Conservation (phyloP, 768 basidiomycete species). For the Pleurotus ostreatus region DNA sequence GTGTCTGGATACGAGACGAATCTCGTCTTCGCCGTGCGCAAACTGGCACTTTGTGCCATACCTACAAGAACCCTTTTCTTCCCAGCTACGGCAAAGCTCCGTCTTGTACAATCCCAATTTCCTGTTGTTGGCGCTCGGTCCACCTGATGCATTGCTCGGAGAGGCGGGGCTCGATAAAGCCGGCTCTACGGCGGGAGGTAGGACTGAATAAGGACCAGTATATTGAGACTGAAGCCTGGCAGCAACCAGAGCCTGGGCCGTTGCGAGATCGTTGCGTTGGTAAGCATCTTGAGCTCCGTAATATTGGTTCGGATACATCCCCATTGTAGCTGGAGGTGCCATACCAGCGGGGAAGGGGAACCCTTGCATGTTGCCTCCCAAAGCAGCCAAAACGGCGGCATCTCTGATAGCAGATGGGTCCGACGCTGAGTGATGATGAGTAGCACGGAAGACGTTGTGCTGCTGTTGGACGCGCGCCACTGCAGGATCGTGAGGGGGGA, state of each 20-base stretch:
- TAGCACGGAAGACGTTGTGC: constrained; percentile 66
- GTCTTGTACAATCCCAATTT: constrained; percentile 92
- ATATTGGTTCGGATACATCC: constrained; percentile 70
- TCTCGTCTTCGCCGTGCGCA: constrained; percentile 87
- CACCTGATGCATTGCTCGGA: constrained; percentile 64
- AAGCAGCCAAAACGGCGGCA: constrained; percentile 58
- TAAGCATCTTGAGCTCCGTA: constrained; percentile 62
- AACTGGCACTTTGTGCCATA: constrained; percentile 91
- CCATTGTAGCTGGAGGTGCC: constrained; percentile 40
- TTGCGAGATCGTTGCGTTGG: constrained; percentile 42
- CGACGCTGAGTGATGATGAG: constrained; percentile 80
- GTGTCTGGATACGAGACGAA: constrained; percentile 79
- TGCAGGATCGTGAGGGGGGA: constrained; percentile 56
- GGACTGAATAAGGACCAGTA: constrained; percentile 42
- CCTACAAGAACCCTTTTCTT: constrained; percentile 83
- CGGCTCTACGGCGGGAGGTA: constrained; percentile 28
- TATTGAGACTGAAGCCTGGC: constrained; percentile 66
- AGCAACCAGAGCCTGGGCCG: constrained; percentile 56
- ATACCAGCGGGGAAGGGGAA: constrained; percentile 55
- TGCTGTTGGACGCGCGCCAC: constrained; percentile 79
- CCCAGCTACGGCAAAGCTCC: constrained; percentile 87
- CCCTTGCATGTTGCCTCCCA: constrained; percentile 52
- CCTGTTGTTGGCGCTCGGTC: constrained; percentile 88
- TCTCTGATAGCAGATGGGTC: constrained; percentile 78
- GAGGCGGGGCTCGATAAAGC: constrained; percentile 40